Base-by-base conservation (phyloP, 2,329 filamentous ascomycete species). In the Fusarium poae region DNA sequence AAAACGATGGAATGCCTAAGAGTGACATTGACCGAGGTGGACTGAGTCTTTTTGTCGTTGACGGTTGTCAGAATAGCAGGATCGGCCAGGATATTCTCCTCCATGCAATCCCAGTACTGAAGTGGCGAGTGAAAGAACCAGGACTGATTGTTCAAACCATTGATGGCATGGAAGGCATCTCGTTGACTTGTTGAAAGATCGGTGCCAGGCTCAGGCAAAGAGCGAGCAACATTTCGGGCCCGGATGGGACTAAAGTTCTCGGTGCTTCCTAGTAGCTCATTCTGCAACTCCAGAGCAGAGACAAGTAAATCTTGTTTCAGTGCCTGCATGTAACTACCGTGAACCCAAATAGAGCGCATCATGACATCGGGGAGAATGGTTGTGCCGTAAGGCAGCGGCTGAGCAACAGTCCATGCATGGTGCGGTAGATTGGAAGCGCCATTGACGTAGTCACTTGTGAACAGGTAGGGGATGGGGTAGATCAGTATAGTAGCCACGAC, bases 91-190 rank as follows among this genome's bases (percentile, higher is more conserved):
- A 95, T 86, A 9, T 78, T 79, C 2, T 86, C 83, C 8, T 81
- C 74, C n/a, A 84, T 91, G 75, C 89, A 91, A 62, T 88, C 85
- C 92, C 92, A 95, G 77, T 94, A 94, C 77, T 93, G 89, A 55
- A 95, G 79, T 2, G 92, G 92, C n/a, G 92, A 94, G 72, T 94
- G 91, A 74, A 92, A 92, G 71, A 92, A 92, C 91, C 91, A 93
- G 6, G 88, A 88, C 70, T 88, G 80, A 68, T 88, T 85, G 6
- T 84, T 87, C 34, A 88, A 77, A 16, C 87, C 88, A 72, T 90
- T 89, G 69, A 83, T 81, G 52, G 87, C 84, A 73, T 90, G 88
- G 27, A 87, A 81, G 11, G 82, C 76, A 73, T 90, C 85, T 30
- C 88, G 83, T 65, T 86, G 80, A 16, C 74, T 70, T 16, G 79